Percentiles rank a stretch among this genome's conserved stretches.
These are phyloP conservation scores for Sugiyamaella valdiviana DNA, from an alignment of 805 yeast genomes.

Conservation along the genomic window DNA sequence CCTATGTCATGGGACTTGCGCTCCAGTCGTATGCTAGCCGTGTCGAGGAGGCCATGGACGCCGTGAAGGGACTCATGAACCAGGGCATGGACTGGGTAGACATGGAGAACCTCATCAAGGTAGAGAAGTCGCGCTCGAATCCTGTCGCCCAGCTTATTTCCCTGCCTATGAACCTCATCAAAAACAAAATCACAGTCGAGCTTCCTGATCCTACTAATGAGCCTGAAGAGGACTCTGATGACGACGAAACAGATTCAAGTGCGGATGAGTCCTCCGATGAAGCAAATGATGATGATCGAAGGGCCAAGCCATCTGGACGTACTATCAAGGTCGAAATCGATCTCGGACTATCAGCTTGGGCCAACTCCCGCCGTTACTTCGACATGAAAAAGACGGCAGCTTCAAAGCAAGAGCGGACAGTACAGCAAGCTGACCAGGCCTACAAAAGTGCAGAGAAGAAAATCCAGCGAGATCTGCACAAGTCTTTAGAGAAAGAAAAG, in stretches of 20 bases:
- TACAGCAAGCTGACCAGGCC: conserved; percentile 68
- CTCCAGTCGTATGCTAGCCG: conserved; percentile 62
- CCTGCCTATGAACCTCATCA: conserved; percentile 62
- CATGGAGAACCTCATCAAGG: conserved; percentile 65
- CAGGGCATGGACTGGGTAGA: conserved; percentile 94
- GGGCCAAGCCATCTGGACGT: background rate
- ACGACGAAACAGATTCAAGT: conserved; percentile 34
- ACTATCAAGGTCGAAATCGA: conserved; percentile 56
- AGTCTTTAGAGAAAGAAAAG: conserved; percentile 50
- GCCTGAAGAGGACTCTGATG: conserved; percentile 28
- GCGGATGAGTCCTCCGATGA: conserved; percentile 19
- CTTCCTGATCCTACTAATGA: conserved; percentile 45
- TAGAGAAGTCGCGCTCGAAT: conserved; percentile 64
- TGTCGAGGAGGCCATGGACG: conserved; percentile 64
- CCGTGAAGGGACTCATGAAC: conserved; percentile 60
- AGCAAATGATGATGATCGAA: conserved; percentile 12
- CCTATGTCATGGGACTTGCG: conserved; percentile 63
- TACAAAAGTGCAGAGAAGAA: conserved; percentile 75
- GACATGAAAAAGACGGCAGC: conserved; percentile 69
- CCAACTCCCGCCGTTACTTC: conserved; percentile 80
- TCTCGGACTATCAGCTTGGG: conserved; percentile 68
- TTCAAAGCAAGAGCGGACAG: conserved; percentile 74
- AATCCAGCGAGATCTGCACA: conserved; percentile 64
- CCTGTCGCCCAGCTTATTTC: conserved; percentile 55
- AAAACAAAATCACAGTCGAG: conserved; percentile 55